Percentiles rank a stretch among this genome's conserved stretches.
Conservation (phyloP, 2,329 filamentous ascomycete species). For the Penicillium sp. region DNA sequence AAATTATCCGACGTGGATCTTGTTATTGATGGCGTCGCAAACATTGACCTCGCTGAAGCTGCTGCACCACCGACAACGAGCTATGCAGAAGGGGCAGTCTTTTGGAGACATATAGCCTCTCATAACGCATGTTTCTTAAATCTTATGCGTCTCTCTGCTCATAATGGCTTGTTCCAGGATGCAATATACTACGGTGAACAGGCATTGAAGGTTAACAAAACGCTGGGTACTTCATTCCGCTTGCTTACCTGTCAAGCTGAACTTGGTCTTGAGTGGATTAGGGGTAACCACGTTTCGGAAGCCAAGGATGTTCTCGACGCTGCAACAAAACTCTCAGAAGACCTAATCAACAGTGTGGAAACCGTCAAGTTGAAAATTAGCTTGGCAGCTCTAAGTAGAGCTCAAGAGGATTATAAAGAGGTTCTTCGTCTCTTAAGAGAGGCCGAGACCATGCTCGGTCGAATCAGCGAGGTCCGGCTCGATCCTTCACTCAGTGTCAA, state of each 20-base stretch:
- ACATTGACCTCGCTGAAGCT: conserved; percentile 33
- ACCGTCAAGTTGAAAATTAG: conserved; percentile 47
- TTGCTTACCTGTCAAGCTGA: conserved; percentile 45
- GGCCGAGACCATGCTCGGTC: conserved; percentile 43
- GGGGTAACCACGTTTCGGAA: conserved; percentile 48
- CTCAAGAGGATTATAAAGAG: conserved; percentile 45
- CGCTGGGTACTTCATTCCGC: conserved; percentile 59
- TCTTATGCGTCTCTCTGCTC: conserved; percentile 72
- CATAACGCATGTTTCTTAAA: conserved; percentile 69
- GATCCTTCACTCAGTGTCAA: conserved; percentile 23
- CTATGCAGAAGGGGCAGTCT: conserved; percentile 58
- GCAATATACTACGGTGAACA: conserved; percentile 85
- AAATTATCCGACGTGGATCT: conserved; percentile 30
- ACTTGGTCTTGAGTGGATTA: conserved; percentile 46
- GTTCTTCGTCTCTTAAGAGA: conserved; percentile 49
- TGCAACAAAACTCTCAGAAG: conserved; percentile 53
- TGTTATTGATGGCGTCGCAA: conserved; percentile 36
- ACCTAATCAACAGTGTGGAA: conserved; percentile 48
- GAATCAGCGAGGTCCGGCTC: conserved; percentile 34
- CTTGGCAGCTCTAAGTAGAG: conserved; percentile 45
- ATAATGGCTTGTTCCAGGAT: conserved; percentile 83
- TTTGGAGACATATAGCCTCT: conserved; percentile 74
- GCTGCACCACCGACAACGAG: conserved; percentile 39
- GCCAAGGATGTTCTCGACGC: conserved; percentile 56
- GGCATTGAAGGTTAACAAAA: conserved; percentile 69